Conservation (phyloP, 2,329 filamentous ascomycete species). For the Bipolaris gigantea region DNA sequence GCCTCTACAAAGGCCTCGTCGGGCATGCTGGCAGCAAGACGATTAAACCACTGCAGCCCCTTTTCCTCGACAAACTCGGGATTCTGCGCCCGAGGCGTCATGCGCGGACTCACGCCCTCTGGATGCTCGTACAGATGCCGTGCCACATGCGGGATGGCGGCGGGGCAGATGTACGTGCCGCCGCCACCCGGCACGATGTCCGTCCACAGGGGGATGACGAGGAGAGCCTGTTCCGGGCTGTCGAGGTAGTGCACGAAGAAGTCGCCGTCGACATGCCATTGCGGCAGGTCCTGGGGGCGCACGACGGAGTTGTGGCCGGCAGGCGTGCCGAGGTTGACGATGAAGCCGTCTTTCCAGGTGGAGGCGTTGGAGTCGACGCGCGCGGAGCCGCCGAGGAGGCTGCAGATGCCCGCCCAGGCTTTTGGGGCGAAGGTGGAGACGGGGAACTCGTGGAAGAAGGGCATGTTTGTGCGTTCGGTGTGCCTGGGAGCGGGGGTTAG, state of each 20-base stretch:
- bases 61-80: slow-evolving; percentile 49
- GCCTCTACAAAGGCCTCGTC: slow-evolving; percentile 57
- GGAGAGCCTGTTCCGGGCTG: slow-evolving; percentile 67
- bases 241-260: slow-evolving; percentile 75
- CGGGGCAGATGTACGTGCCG: slow-evolving; percentile 66
- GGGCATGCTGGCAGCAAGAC: slow-evolving; percentile 42
- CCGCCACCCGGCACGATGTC: slow-evolving; percentile 64
- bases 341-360: slow-evolving; percentile 68
- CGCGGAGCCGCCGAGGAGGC: slow-evolving; percentile 65
- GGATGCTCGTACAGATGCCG: slow-evolving; percentile 62
- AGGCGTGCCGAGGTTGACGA: slow-evolving; percentile 67
- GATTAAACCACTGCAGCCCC: slow-evolving; percentile 51
- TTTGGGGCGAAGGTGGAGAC: slow-evolving; percentile 62
- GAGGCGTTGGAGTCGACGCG: slow-evolving; percentile 40
- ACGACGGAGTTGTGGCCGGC: slow-evolving; percentile 54
- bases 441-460: slow-evolving; percentile 58
- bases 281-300: slow-evolving; percentile 56
- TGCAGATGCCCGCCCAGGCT: slow-evolving; percentile 67
- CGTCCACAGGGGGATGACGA: slow-evolving; percentile 69
- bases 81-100: slow-evolving; percentile 58
- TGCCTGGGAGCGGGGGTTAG: slow-evolving; percentile 32
- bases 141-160: slow-evolving; percentile 61
- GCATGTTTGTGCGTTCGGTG: slow-evolving; percentile 66
- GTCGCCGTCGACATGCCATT: slow-evolving; percentile 72
- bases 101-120: slow-evolving; percentile 66